Conservation (phyloP, 2,329 filamentous ascomycete species). For the Rhexocercosporidium sp. region DNA sequence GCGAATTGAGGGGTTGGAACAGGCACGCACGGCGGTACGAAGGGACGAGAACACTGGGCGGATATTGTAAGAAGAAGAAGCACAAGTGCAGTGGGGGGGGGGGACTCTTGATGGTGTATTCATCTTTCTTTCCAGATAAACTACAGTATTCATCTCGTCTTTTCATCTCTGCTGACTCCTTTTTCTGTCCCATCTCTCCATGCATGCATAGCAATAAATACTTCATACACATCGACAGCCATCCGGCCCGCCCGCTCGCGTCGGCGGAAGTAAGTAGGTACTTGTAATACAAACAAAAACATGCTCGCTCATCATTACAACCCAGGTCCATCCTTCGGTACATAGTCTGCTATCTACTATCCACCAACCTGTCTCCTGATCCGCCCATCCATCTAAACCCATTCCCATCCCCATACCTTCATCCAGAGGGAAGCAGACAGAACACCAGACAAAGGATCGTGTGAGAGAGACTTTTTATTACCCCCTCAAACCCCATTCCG, state of each 20-base stretch:
- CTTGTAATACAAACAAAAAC: constrained; percentile 1
- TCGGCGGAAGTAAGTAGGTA: not conserved
- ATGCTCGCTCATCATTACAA: constrained; percentile 1
- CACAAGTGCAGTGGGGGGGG: no score
- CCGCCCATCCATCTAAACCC: not conserved
- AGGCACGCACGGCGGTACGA: no score
- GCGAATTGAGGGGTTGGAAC: no score
- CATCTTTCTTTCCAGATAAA: not conserved
- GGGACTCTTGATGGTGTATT: no score
- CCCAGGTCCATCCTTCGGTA: not conserved
- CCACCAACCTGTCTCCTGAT: not conserved
- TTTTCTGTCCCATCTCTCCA: not conserved
- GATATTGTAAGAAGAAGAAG: not conserved
- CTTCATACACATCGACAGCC: not conserved
- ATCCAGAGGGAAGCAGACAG: not conserved
- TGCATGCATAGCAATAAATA: constrained; percentile 5
- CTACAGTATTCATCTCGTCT: not conserved
- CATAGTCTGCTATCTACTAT: not conserved
- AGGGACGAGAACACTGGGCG: not conserved
- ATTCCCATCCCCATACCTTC: not conserved
- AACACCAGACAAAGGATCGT: not conserved
- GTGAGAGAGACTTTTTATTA: not conserved
- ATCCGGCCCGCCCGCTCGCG: not conserved
- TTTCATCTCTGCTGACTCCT: not conserved
- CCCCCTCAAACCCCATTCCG: not conserved